phyloP scores from a whole-genome alignment of 805 yeast species.

The Candida qinlingensis region DNA sequence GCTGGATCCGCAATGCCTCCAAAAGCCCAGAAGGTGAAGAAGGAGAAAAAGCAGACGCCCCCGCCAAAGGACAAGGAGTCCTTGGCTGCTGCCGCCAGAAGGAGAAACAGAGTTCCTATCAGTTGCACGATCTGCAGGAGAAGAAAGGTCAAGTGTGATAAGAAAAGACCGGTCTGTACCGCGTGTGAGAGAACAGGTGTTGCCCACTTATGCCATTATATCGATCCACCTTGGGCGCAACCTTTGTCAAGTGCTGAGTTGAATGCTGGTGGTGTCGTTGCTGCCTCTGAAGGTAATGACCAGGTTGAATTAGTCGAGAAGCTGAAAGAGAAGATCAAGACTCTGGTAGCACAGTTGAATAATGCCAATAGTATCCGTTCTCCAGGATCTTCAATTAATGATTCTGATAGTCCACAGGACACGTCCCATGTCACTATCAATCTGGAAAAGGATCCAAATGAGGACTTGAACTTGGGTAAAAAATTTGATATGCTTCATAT shows the following conservation, averaged over 20 bases:
- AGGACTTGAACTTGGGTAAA: constrained; percentile 32
- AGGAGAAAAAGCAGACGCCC: constrained; percentile 2
- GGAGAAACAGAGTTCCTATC: constrained; percentile 43
- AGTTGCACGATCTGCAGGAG: constrained; percentile 44
- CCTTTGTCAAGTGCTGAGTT: constrained; percentile 40
- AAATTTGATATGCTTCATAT: constrained; percentile 41
- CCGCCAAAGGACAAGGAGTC: constrained; percentile 2
- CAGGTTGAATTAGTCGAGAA: constrained; percentile 38
- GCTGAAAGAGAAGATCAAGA: constrained; percentile 51
- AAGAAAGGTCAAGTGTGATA: constrained; percentile 46
- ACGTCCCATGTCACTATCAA: not conserved
- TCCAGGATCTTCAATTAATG: constrained; percentile 8
- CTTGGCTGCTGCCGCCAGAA: constrained; percentile 20
- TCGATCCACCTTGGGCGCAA: constrained; percentile 58
- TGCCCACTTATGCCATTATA: constrained; percentile 49
- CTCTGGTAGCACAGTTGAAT: constrained; percentile 31
- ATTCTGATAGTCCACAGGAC: constrained; percentile 4
- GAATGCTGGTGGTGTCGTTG: constrained; percentile 27
- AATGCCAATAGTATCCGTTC: not conserved
- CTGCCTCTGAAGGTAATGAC: constrained; percentile 23
- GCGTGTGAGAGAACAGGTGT: constrained; percentile 55
- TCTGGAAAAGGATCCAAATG: constrained; percentile 6
- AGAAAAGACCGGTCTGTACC: constrained; percentile 49
- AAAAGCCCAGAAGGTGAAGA: constrained; percentile 3
- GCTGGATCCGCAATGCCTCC: constrained; percentile 3